Base-by-base conservation (phyloP, 306 rosid genomes). In the Abrus pulchellus region DNA sequence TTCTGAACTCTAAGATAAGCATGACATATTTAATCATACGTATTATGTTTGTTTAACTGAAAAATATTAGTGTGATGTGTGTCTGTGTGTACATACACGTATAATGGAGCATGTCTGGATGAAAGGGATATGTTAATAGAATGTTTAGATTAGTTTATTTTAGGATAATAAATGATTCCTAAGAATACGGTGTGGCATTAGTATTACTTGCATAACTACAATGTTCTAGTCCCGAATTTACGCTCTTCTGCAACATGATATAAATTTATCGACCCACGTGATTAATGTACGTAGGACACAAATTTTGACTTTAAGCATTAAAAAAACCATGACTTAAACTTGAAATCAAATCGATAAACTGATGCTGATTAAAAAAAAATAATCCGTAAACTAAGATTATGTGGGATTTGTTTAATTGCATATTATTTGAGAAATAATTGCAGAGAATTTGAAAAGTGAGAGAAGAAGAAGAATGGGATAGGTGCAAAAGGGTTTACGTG, bases 321-420 rank as follows among this genome's bases (percentile, higher is more conserved):
- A 14, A 65, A 63, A 14, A 12, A 13, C 34, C 5, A 34, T 40
- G 48, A 40, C 33, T 38, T 47, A 47, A 45, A 47, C 12, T 10
- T 47, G 27, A 61, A 74, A 61, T 60, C 27, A 61, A 74, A 61
- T 60, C 79, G 4, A 60, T 6, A 47, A 9, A 48, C 72, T 14
- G 33, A 3, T 50, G 45, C 20, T 20, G 20, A 20, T 20, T 20
- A 20, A 20, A 20, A 20, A 20, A 20, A 20, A 20, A 20, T 20
- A 20, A 20, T 20, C 20, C 20, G 20, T 20, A 20, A 20, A 20
- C 20, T 20, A 20, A 20, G 20, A 20, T 20, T 20, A 20, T 20
- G 20, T 20, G 20, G 20, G 20, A 20, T 20, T 20, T 20, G 20
- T 20, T 20, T 20, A 20, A 20, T 20, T 12, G 14, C 9, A 5